Conservation (phyloP, 2,329 filamentous ascomycete species). For the Neurospora sp. region DNA sequence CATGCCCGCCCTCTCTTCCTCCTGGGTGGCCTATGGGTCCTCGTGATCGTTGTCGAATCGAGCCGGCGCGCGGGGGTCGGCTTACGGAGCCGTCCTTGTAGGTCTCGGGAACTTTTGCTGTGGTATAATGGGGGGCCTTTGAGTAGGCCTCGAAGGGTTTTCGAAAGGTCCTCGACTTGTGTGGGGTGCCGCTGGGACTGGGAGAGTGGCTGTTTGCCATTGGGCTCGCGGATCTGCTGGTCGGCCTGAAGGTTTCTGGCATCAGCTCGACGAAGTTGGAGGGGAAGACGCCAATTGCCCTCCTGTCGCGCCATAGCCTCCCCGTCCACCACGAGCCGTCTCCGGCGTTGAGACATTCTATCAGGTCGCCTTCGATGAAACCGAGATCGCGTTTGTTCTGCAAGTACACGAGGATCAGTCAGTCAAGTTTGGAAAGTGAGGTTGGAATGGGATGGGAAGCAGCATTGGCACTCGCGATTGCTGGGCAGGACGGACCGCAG, state of each 20-base stretch:
- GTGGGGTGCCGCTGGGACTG: conserved; percentile 42
- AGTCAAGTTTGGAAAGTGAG: conserved; percentile 6
- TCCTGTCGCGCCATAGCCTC: conserved; percentile 75
- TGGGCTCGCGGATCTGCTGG: conserved; percentile 50
- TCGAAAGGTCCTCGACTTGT: conserved; percentile 54
- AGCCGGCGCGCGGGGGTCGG: not conserved
- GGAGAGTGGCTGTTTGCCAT: conserved; percentile 47
- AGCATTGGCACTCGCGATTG: not conserved
- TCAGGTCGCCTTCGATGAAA: conserved; percentile 94
- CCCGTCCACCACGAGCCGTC: conserved; percentile 99
- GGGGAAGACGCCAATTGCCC: conserved; percentile 86
- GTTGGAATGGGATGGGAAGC: not conserved
- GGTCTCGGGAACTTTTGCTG: conserved; percentile 50
- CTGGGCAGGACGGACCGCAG: conserved; percentile 1
- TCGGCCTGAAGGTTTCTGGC: conserved; percentile 74
- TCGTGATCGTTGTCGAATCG: not conserved
- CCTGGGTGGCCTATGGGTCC: not conserved
- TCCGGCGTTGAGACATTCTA: conserved; percentile 95
- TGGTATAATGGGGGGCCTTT: conserved; percentile 57
- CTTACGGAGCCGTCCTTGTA: conserved; percentile 34
- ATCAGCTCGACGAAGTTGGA: conserved; percentile 96
- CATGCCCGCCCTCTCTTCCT: not conserved
- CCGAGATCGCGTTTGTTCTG: conserved; percentile 87
- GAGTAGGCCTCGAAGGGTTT: conserved; percentile 60
- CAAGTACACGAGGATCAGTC: conserved; percentile 2